Evolutionary conservation across 176 grass and related monocot species (phyloP), one percentile per base, ranked within the genome.

Genomic region (Rhynchospora breviuscula): DNA sequence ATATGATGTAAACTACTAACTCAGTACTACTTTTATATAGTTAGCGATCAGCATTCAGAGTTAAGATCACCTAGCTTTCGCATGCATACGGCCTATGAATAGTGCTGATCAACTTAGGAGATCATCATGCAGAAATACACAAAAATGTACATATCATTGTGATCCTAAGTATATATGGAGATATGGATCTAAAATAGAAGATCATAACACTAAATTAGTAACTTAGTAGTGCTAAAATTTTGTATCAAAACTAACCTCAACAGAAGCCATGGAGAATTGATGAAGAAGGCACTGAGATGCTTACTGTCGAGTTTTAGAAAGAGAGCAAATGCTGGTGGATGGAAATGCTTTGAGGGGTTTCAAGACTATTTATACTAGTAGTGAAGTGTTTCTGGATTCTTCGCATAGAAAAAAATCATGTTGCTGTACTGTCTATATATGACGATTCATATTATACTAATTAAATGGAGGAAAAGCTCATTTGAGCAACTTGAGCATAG

Each of bases 221-320:
- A 52, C 6, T 40, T 5, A 35, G 10, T 73, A 8, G 9, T 47
- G 43, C 44, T 48, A 46, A 48, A 72, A 0, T 47, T 46, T 21
- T 8, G 46, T 6, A 56, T 35, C 7, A 57, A 14, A 81, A 46
- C 79, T 82, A 40, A 82, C 80, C 80, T 64, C 80, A 82, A 68
- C 45, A 18, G 80, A 82, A 82, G 80, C 80, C 80, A 82, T 82
- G 62, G 80, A 68, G 62, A 82, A n/a, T 22, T 66, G 60, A 29
- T 49, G 8, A 75, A 33, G 47, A 52, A 66, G 8, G 31, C 67
- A 67, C 0, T 12, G 60, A 82, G 80, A 82, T 68, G 45, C 60
- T 66, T 43, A 48, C 44, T 82, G 71, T 76, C 0, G 54, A 31
- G 48, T 76, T 29, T 82, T 62, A 67, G 40, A 1, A 51, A 51